Evolutionary conservation across 768 basidiomycete genomes (phyloP), one percentile per base, ranked within the genome.

Genomic region (Saitozyma podzolica): DNA sequence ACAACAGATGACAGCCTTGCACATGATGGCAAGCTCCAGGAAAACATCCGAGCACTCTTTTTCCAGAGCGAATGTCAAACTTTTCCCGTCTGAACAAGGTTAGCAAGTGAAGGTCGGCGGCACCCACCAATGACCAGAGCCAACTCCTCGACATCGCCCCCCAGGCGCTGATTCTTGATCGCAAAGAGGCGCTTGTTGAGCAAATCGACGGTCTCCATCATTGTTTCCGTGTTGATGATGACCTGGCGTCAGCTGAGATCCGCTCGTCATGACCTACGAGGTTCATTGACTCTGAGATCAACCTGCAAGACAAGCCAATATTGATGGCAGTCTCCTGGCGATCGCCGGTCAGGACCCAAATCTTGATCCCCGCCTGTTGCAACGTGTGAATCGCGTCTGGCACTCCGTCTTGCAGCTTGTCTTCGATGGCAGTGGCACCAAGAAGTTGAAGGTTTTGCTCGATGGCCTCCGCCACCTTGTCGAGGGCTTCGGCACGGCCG

Each of bases 281-380:
- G 77, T 97, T 97, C 96, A 98, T 99, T 9, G 91, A 93, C 81
- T 99, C 96, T 6, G 92, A 92, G 55, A 99, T 98, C 72, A 99
- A 80, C 65, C 92, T 86, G 82, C 96, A 98, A 1, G 93, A 95
- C 85, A 98, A 88, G 56, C 96, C 96, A 66, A 99, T 98, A 73
- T 99, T 99, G 80, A 99, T 97, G 14, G 96, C 96, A 1, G 96
- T 99, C 80, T 99, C 96, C 81, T 99, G 96, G 67, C 96, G 83
- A 79, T 99, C 96, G 0, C 96, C 96, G 2, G 96, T 99, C 55
- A 99, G 82, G 8, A 99, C 94, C 96, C 96, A 99, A 16, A 99
- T 89, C 85, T 98, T 99, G 81, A 99, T 96, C 3, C 96, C 96
- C 43, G 96, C 96, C 85, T 91, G 91, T 72, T 99, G 96, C 51